Base-by-base conservation (phyloP, 129 eudicot species). In the Lactuca sativa region DNA sequence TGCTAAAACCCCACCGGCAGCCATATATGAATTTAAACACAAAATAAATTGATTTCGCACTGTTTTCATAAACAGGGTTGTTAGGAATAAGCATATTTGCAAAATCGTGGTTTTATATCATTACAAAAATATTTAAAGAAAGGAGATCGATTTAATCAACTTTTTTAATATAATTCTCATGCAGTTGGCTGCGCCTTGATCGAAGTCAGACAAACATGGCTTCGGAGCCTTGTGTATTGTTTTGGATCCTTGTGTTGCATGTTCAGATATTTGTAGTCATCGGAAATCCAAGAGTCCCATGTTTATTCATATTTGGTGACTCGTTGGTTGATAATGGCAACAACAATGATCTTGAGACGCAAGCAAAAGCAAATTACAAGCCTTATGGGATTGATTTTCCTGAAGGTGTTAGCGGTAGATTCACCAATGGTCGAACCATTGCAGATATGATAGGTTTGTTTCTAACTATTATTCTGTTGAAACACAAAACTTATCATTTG, bases 361-460 rank as follows among this genome's bases (percentile, higher is more conserved):
- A 7, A 44, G 78, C 74, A 14, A 78, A 78, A 71, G 78, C 73
- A 9, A 78, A 78, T 47, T 77, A 71, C 77, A 37, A 58, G 7
- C 82, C 82, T 17, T 77, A 77, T 34, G 82, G 77, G 9, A n/a
- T 71, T 21, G 77, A 77, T 70, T 77, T 71, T 25, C 77, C 82
- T 30, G 37, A 21, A 9, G 82, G 82, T 53, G 67, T 33, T 15
- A 77, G 73, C 0, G 77, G 82, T 12, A 77, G 82, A 71, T 77
- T 77, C 72, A 70, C 72, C 73, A 77, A 77, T 3, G 82, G 82
- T 36, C 62, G 73, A 56, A 77, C 71, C 61, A 55, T 77, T 16
- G 82, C 73, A 14, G 77, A 77, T 62, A 64, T 71, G 37, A 77
- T 77, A 14, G 77, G 82, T 77, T 49, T 48, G 54, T 64, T 43